A percentile compares a stretch with the other conserved stretches of the same genome.
These are phyloP conservation scores for Gnomoniopsis sp. DNA, from an alignment of 2,329 filamentous ascomycete species.

Conservation along the genomic window DNA sequence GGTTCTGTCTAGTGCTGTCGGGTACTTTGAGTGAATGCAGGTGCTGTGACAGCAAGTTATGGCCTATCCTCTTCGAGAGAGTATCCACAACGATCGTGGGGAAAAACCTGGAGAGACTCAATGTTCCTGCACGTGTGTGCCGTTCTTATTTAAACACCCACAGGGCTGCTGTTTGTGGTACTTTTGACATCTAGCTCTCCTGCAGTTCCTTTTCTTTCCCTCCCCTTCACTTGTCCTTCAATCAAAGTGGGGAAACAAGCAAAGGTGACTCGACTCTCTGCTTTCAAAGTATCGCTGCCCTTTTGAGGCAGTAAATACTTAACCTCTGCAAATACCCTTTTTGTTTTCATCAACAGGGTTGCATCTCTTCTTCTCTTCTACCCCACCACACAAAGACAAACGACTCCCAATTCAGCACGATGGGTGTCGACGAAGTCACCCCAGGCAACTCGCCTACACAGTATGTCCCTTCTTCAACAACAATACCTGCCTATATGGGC, in stretches of 20 bases:
- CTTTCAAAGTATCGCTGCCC: too few relatives aligned
- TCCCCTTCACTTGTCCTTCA: too few relatives aligned
- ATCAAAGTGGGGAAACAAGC: too few relatives aligned
- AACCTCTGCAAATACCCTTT: too few relatives aligned
- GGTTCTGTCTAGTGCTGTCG: too few relatives aligned
- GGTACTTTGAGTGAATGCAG: background rate
- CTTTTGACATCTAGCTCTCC: background rate
- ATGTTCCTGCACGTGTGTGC: background rate
- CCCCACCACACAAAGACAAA: background rate
- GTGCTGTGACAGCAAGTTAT: background rate
- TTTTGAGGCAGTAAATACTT: too few relatives aligned
- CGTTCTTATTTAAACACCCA: background rate
- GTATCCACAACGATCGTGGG: background rate
- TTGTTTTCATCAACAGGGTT: background rate
- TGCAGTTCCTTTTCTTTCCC: background rate
- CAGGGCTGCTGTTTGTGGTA: background rate
- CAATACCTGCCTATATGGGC: too few relatives aligned
- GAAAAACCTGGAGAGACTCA: background rate
- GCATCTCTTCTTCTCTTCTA: background rate
- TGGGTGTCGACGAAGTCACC: background rate
- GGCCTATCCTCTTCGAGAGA: background rate
- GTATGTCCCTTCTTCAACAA: too few relatives aligned
- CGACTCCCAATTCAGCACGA: background rate
- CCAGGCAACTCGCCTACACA: background rate
- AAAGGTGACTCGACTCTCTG: too few relatives aligned